phyloP scores from a whole-genome alignment of 352 stramenopile species.

The Pythium aquatile region DNA sequence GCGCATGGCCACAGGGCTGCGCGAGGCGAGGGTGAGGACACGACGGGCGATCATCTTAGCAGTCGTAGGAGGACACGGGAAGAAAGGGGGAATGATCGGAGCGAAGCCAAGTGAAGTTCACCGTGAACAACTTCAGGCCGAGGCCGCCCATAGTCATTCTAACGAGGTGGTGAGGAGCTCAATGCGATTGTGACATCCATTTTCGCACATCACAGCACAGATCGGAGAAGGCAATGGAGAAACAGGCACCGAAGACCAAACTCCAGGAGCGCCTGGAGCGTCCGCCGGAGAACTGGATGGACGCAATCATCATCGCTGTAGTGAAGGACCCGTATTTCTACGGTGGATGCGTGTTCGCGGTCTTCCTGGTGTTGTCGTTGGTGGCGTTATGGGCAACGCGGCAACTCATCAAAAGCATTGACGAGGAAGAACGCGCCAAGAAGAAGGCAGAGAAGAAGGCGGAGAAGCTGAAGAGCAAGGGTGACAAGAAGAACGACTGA shows the following conservation, averaged over 20 bases:
- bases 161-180: not conserved
- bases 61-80: not conserved
- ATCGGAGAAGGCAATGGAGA: conserved; percentile 3
- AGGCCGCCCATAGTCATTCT: not conserved
- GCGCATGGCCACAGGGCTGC: conserved; percentile 9
- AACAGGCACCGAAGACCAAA: conserved; percentile 4
- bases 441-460: conserved; percentile 12
- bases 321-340: conserved; percentile 70
- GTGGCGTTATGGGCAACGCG: conserved; percentile 61
- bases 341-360: conserved; percentile 32
- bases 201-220: not conserved
- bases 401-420: conserved; percentile 56
- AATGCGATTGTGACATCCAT: not conserved
- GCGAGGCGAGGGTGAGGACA: conserved; percentile 15
- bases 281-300: conserved; percentile 60
- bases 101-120: not conserved
- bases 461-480: not conserved
- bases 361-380: conserved; percentile 49
- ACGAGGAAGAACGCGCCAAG: conserved; percentile 38
- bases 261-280: conserved; percentile 37
- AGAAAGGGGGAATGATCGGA: conserved; percentile 1
- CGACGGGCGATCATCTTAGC: conserved; percentile 25
- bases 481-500: conserved; percentile 25
- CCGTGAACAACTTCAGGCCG: not conserved
- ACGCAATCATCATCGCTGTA: conserved; percentile 57